A percentile compares a stretch with the other conserved stretches of the same genome.
phyloP scores from a whole-genome alignment of 108 stramenopile genomes.

The Nitzschia inconspicua region DNA sequence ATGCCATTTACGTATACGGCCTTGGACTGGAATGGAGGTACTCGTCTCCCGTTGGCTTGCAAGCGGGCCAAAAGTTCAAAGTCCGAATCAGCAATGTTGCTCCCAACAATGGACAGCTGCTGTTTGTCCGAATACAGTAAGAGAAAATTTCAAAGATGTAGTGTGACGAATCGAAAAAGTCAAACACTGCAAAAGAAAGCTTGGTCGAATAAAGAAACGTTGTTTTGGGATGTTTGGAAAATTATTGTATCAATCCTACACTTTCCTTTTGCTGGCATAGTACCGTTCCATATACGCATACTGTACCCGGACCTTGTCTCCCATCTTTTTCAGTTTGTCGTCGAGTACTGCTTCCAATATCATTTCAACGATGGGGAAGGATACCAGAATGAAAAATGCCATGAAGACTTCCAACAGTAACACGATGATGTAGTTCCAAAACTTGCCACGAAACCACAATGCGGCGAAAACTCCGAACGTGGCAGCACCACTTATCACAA shows the following conservation, averaged over 20 bases:
- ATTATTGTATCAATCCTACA: no score
- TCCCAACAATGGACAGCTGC: slow-evolving; percentile 55
- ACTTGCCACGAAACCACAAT: slow-evolving; percentile 72
- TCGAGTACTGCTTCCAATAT: slow-evolving; percentile 72
- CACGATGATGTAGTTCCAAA: slow-evolving; percentile 67
- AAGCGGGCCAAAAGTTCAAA: slow-evolving; percentile 47
- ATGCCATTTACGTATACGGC: slow-evolving; percentile 70
- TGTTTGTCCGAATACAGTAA: slow-evolving; percentile 11
- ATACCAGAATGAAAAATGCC: slow-evolving; percentile 59
- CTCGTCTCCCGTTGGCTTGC: slow-evolving; percentile 50
- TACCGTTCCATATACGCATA: slow-evolving; percentile 56
- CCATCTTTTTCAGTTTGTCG: slow-evolving; percentile 74
- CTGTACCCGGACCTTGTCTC: slow-evolving; percentile 72
- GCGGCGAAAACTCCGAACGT: slow-evolving; percentile 36
- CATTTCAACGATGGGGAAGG: slow-evolving; percentile 83
- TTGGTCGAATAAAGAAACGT: no score
- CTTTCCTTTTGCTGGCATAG: slow-evolving; percentile 30
- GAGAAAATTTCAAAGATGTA: no score
- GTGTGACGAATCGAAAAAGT: no score
- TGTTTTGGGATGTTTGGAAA: no score
- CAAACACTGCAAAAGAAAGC: no score
- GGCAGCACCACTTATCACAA: slow-evolving; percentile 5
- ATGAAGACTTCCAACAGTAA: slow-evolving; percentile 51
- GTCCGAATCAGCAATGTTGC: slow-evolving; percentile 48
- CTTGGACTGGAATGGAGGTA: slow-evolving; percentile 74